These are phyloP conservation scores for Myriangium duriaei DNA, from an alignment of 2,329 filamentous ascomycete genomes.

Conservation along the genomic window DNA sequence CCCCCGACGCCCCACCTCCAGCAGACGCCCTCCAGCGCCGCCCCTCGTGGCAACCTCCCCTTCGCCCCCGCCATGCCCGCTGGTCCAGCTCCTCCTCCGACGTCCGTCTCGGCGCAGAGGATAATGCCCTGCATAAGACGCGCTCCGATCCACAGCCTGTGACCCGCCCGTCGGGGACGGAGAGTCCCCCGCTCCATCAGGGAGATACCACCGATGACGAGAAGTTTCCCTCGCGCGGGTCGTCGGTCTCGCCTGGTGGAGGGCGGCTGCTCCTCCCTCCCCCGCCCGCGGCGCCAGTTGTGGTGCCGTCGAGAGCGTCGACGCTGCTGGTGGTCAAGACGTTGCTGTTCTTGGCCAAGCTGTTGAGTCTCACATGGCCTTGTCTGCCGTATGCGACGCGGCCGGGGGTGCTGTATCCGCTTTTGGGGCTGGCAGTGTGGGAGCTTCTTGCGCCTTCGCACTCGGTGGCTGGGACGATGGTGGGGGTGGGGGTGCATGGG, in stretches of 20 bases:
- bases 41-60: slow-evolving; percentile 3
- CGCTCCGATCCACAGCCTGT: neutral
- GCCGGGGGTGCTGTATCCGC: slow-evolving; percentile 50
- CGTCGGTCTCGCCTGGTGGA: slow-evolving; percentile 18
- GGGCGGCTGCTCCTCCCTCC: slow-evolving; percentile 26
- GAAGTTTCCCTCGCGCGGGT: neutral
- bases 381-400: slow-evolving; percentile 63
- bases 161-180: neutral
- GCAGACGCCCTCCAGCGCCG: slow-evolving; percentile 8
- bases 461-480: slow-evolving; percentile 21
- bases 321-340: slow-evolving; percentile 38
- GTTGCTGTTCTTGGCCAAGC: slow-evolving; percentile 54
- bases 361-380: slow-evolving; percentile 49
- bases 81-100: slow-evolving; percentile 15
- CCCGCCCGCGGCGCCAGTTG: slow-evolving; percentile 20
- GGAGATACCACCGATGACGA: neutral
- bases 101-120: slow-evolving; percentile 12
- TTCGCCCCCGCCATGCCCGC: slow-evolving; percentile 13
- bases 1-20: slow-evolving; percentile 28
- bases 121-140: too few species aligned
- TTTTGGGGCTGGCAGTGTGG: slow-evolving; percentile 52
- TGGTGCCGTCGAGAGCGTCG: slow-evolving; percentile 20
- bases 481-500: slow-evolving; percentile 1
- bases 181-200: neutral
- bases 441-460: neutral